These are phyloP conservation scores for Lomentospora prolificans DNA, from an alignment of 2,329 filamentous ascomycete species.

Conservation along the genomic window DNA sequence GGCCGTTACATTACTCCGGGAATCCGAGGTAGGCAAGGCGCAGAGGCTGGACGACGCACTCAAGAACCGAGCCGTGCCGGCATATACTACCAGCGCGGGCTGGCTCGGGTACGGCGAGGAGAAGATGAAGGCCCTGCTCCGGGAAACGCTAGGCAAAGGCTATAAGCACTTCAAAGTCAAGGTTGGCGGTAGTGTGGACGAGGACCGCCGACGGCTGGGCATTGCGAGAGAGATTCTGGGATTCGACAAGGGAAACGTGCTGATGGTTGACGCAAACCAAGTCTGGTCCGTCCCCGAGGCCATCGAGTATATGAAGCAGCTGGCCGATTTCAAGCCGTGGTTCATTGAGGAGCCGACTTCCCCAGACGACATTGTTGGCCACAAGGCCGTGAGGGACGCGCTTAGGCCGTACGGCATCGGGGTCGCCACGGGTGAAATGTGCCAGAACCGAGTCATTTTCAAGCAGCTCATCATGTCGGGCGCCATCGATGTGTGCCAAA, in stretches of 20 bases:
- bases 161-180: slow-evolving; percentile 89
- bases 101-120: slow-evolving; percentile 89
- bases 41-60: slow-evolving; percentile 65
- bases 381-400: slow-evolving; percentile 75
- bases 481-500: slow-evolving; percentile 80
- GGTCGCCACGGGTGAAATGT: slow-evolving; percentile 90
- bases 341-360: slow-evolving; percentile 93
- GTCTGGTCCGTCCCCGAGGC: slow-evolving; percentile 86
- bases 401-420: slow-evolving; percentile 66
- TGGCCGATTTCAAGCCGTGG: slow-evolving; percentile 78
- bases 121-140: slow-evolving; percentile 68
- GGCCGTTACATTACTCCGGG: slow-evolving; percentile 60
- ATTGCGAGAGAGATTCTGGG: slow-evolving; percentile 75
- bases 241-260: slow-evolving; percentile 70
- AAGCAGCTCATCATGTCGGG: slow-evolving; percentile 77
- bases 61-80: slow-evolving; percentile 66
- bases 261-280: slow-evolving; percentile 94
- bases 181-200: slow-evolving; percentile 64
- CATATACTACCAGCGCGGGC: slow-evolving; percentile 82
- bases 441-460: slow-evolving; percentile 88
- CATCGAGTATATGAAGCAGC: slow-evolving; percentile 74
- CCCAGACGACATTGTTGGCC: slow-evolving; percentile 81
- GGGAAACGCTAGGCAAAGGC: slow-evolving; percentile 65
- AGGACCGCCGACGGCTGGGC: slow-evolving; percentile 58
- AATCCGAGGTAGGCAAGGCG: slow-evolving; percentile 57